Evolutionary conservation across 2,329 filamentous ascomycete species (phyloP), one percentile per base, ranked within the genome.

Genomic region (Coccinonectria pachysandricola): DNA sequence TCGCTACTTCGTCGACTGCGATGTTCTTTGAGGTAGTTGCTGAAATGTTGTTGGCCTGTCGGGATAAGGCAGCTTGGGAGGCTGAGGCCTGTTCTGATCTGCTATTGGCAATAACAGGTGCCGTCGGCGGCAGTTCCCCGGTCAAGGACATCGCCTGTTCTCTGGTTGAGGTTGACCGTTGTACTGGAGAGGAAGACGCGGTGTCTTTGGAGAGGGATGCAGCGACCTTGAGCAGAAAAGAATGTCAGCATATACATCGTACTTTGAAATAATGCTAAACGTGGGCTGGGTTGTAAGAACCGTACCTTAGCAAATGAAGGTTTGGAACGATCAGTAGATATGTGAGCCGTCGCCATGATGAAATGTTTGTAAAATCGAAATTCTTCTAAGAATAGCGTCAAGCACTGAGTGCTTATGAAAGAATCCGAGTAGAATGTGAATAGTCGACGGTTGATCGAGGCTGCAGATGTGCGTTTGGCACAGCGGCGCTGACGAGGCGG

Each of bases 261-360:
- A 12, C 10, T 7, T 19, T 20, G 19, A 5, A 20, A 12, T 20
- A 8, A 12, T 3, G 21, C 5, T 26, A 20, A 23, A 4, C 8
- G 19, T 9, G 10, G 19, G 6, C 10, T 9, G n/a, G n/a, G n/a
- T n/a, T n/a, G n/a, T n/a, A 19, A 24, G 23, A 11, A 18, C 25
- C 63, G 32, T 60, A 83, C 80, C 69, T 82, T 85, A 56, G 80
- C 80, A 64, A 86, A 86, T 21, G 79, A 83, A 43, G 77, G 68
- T 55, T 72, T 75, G 27, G 59, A 58, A 29, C 59, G 39, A 39
- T 68, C 65, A 36, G 62, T 46, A 41, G 60, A 53, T 41, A 63
- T 53, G 45, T 60, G 57, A 29, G 60, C 50, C 23, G 63, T 57
- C 35, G 65, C 59, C 65, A 71, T 71, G 38, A 37, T 45, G 32